Conservation (phyloP, 164 flowering plant species). For the Piper longum region DNA sequence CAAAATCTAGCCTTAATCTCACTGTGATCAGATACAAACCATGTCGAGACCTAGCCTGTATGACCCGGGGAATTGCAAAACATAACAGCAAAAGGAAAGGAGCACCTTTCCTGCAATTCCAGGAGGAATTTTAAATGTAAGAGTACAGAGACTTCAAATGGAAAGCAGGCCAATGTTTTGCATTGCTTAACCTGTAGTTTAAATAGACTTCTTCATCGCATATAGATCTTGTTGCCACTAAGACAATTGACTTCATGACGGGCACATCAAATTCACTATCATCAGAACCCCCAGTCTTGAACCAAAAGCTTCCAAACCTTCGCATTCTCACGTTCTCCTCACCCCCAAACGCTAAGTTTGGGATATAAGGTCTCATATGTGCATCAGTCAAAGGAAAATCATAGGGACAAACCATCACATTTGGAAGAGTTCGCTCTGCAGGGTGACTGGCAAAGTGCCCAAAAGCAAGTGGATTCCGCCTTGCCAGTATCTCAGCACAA, state of each 20-base stretch:
- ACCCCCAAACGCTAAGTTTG: slow-evolving; percentile 59
- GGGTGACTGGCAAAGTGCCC: slow-evolving; percentile 97
- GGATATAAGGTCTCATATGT: slow-evolving; percentile 66
- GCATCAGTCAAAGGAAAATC: slow-evolving; percentile 69
- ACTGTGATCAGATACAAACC: no score
- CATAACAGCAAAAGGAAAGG: no score
- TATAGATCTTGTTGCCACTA: slow-evolving; percentile 63
- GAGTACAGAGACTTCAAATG: not conserved
- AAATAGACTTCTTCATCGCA: slow-evolving; percentile 66
- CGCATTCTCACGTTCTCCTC: slow-evolving; percentile 55
- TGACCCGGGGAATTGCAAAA: no score
- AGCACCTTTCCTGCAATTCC: not conserved
- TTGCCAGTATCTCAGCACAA: slow-evolving; percentile 49
- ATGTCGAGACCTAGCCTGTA: no score
- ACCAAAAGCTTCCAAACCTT: slow-evolving; percentile 83
- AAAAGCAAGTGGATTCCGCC: slow-evolving; percentile 75
- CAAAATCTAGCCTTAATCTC: no score
- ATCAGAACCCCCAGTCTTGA: slow-evolving; percentile 33
- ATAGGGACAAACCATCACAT: slow-evolving; percentile 92
- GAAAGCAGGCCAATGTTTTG: slow-evolving; percentile 41
- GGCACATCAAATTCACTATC: slow-evolving; percentile 26
- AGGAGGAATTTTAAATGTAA: no score
- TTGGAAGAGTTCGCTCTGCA: slow-evolving; percentile 54
- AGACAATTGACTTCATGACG: slow-evolving; percentile 49
- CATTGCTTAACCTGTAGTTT: slow-evolving; percentile 80